Evolutionary conservation across 2,329 filamentous ascomycete genomes (phyloP), one percentile per base, ranked within the genome.

Genomic region (Pezicula neosporulosa): DNA sequence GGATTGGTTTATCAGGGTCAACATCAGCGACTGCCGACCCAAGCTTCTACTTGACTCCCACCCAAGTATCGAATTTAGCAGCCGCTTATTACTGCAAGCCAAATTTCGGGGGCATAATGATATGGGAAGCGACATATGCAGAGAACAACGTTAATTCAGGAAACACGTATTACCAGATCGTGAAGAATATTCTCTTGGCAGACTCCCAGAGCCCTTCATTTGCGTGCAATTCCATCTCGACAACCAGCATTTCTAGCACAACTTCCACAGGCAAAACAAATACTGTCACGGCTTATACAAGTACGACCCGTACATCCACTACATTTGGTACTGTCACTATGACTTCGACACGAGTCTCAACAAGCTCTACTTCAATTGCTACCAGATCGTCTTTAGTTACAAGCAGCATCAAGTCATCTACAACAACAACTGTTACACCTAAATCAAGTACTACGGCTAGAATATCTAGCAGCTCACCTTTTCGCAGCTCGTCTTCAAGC

Each of bases 81-180:
- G 16, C 47, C 2, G 45, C 44, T 33, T 49, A 49, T n/a, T 51
- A 27, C 36, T 52, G 43, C 48, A 42, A 47, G 15, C 21, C 49
- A 13, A 48, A 48, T 33, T 51, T 56, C 24, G 54, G 53, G 9
- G 53, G 53, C 7, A 35, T 56, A 30, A 53, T 51, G 51, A 16
- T 56, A 15, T 51, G 51, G 47, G 53, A 56, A 9, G 47, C 51
- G 18, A 50, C 48, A 3, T 35, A 7, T 21, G 52, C 51, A 3
- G 44, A 47, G 8, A 42, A 47, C n/a, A 48, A 54, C 41, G 41
- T 48, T 13, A 41, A 37, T 27, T 7, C 44, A 16, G 52, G 50
- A 3, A 16, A 10, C 13, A 49, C 35, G 28, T 54, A 24, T 30
- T 43, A 41, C 21, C 44, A 47, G 18, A 30, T 30, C 24, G 46